Evolutionary conservation across 257 asterid genomes (phyloP), one percentile per base, ranked within the genome.

Genomic region (Scutellaria minor): DNA sequence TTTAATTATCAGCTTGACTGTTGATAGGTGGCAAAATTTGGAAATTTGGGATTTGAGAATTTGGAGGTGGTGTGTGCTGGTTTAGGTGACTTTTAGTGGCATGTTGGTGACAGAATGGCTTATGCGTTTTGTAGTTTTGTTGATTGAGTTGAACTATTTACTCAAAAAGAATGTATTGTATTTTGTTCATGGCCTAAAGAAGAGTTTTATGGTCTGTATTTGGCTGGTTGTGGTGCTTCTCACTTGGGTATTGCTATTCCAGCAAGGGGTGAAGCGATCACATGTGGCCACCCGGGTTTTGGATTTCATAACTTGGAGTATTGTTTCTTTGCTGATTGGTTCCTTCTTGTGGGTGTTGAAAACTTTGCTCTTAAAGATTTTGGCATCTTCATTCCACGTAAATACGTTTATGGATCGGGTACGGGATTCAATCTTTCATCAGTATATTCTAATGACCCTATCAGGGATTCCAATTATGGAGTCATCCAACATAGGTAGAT

Each of bases 331-430:
- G 68, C 84, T 93, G 4, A 80, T 93, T 2, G 97, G 93, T 2
- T 31, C 97, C n/a, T 81, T 82, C 67, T 20, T 93, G 80, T 90
- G 98, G 98, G 82, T 93, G 9, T 8, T 90, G 70, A 93, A 93
- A 78, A 93, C 91, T 11, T 65, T 89, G 82, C 73, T 89, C 64
- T 80, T 92, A 11, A 92, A 92, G 84, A 85, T 90, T 40, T 77
- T 92, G 80, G 97, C 98, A 5, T 84, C 95, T 7, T 82, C 93
- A 6, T 93, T 93, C 71, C 93, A 93, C 15, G 97, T 89, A 6
- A 93, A 76, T 18, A 80, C 95, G 1, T 93, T 90, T 86, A 90
- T 93, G 64, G 97, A 93, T 71, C 72, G 97, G 80, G 90, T 93
- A 78, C 98, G 87, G 35, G 96, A 90, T 42, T 81, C 98, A 0